Evolutionary conservation across 768 basidiomycete species (phyloP).

Genomic region (Panus rudis): DNA sequence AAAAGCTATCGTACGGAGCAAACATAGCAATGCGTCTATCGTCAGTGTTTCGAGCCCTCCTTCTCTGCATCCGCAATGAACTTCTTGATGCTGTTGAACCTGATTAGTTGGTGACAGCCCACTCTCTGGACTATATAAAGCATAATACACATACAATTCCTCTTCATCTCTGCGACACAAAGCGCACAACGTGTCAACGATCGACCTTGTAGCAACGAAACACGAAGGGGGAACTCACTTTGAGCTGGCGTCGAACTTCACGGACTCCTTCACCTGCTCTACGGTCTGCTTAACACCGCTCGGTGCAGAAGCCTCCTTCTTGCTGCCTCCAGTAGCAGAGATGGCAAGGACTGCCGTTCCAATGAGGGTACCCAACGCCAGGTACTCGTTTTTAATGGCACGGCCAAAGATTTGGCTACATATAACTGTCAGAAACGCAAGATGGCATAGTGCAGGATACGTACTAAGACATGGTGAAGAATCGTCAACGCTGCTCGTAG

Average conservation of each 20-base stretch:
- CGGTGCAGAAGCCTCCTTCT: slow-evolving; percentile 38
- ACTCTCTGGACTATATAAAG: slow-evolving; percentile 11
- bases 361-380: slow-evolving; percentile 62
- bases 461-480: slow-evolving; percentile 39
- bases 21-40: slow-evolving; percentile 10
- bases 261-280: slow-evolving; percentile 54
- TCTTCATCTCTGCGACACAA: slow-evolving; percentile 63
- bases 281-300: slow-evolving; percentile 23
- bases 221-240: slow-evolving; percentile 40
- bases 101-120: slow-evolving; percentile 35
- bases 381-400: slow-evolving; percentile 74
- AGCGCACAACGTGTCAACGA: slow-evolving; percentile 3
- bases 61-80: slow-evolving; percentile 83
- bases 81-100: slow-evolving; percentile 65
- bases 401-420: slow-evolving; percentile 71
- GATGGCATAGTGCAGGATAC: slow-evolving; percentile 12
- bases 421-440: not conserved
- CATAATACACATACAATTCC: slow-evolving; percentile 56
- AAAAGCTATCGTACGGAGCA: too few relatives aligned
- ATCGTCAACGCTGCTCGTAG: too few relatives aligned
- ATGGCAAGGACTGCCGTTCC: slow-evolving; percentile 47
- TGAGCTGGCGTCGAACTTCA: slow-evolving; percentile 59
- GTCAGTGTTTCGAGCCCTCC: slow-evolving; percentile 48
- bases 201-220: slow-evolving; percentile 3
- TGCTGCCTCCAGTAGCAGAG: slow-evolving; percentile 50